Evolutionary conservation across 331 rosid species (phyloP).

Genomic region (Phaseolus coccineus): DNA sequence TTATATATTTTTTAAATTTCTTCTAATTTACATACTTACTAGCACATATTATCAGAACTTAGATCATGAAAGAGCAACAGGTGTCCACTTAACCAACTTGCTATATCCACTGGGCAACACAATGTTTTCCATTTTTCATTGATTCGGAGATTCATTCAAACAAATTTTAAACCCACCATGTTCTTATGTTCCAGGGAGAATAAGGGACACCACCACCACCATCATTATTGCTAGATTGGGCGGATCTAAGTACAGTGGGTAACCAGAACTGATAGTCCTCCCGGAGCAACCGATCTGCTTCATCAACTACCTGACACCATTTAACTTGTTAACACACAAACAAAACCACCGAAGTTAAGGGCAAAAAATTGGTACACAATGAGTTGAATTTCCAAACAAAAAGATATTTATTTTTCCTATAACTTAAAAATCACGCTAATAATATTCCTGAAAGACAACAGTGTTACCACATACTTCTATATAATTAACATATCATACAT

Average conservation of each 20-base stretch:
- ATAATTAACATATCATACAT: neutral
- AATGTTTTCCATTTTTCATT: neutral
- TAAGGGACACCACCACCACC: conserved; percentile 51
- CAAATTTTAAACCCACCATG: conserved; percentile 61
- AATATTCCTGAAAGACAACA: neutral
- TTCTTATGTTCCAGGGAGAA: conserved; percentile 57
- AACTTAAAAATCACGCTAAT: neutral
- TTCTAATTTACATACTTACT: neutral
- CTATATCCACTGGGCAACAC: neutral
- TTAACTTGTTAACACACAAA: conserved; percentile 38
- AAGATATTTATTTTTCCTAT: neutral
- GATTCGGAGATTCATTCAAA: conserved; percentile 29
- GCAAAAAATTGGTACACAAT: too few relatives aligned
- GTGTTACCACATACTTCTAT: neutral
- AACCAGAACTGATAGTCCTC: conserved; percentile 96
- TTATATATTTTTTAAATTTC: neutral
- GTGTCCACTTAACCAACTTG: neutral
- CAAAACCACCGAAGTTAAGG: neutral
- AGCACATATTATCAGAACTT: neutral
- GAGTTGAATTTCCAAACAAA: neutral
- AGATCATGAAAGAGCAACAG: neutral
- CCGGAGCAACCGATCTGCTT: conserved; percentile 86
- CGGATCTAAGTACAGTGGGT: conserved; percentile 76
- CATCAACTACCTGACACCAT: conserved; percentile 86
- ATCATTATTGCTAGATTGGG: conserved; percentile 56